Percentiles rank a stretch among this genome's conserved stretches.
These are phyloP conservation scores for Penicillium sclerotiorum DNA, from an alignment of 2,329 filamentous ascomycete species.

Conservation along the genomic window DNA sequence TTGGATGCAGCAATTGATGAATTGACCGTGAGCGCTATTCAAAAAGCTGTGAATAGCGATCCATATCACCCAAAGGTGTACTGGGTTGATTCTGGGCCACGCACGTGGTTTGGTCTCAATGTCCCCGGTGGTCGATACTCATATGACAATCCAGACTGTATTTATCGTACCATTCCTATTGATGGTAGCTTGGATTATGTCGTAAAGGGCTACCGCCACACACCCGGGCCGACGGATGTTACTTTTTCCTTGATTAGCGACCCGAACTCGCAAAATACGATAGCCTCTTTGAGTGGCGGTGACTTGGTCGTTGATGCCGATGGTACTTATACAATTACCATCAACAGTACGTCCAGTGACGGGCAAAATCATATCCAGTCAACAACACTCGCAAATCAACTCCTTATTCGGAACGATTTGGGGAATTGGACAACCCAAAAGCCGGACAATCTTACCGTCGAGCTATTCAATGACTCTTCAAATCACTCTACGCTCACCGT, in stretches of 20 bases:
- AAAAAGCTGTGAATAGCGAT: conserved; percentile 15
- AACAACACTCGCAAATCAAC: not conserved
- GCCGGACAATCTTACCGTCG: conserved; percentile 15
- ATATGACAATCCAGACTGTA: conserved; percentile 16
- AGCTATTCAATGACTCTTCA: conserved; percentile 3
- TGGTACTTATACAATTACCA: conserved; percentile 13
- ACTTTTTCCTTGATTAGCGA: conserved; percentile 17
- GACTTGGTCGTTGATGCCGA: conserved; percentile 12
- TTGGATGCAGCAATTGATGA: conserved; percentile 15
- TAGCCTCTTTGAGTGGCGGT: conserved; percentile 4
- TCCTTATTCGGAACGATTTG: conserved; percentile 15
- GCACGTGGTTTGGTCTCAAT: conserved; percentile 12
- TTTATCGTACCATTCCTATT: conserved; percentile 17
- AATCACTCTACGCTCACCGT: not conserved
- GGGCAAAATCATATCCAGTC: conserved; percentile 12
- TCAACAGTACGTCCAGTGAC: conserved; percentile 9
- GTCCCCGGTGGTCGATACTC: conserved; percentile 16
- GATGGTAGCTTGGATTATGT: conserved; percentile 9
- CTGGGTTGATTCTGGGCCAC: conserved; percentile 12
- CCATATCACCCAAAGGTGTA: conserved; percentile 11
- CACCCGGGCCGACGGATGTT: conserved; percentile 9
- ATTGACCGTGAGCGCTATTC: conserved; percentile 12
- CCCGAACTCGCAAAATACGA: conserved; percentile 16
- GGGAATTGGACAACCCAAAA: conserved; percentile 12
- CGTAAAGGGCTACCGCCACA: conserved; percentile 6